phyloP scores from a whole-genome alignment of 2,329 filamentous ascomycete genomes.

The Magnaporthiopsis incrustans region DNA sequence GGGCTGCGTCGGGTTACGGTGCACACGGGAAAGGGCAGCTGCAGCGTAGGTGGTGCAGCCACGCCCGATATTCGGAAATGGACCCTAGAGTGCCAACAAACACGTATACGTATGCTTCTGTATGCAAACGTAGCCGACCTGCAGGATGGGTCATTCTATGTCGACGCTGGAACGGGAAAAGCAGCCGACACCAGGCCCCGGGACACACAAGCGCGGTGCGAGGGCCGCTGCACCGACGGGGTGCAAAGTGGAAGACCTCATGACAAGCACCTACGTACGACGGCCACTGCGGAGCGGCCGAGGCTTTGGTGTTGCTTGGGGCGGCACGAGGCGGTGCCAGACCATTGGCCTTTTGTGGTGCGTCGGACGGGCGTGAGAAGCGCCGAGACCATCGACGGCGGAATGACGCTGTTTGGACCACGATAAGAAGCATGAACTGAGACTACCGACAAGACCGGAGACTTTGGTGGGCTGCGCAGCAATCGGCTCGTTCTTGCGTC shows the following conservation, averaged over 20 bases:
- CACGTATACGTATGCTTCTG: no score
- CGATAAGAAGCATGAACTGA: neutral
- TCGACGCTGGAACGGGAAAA: neutral
- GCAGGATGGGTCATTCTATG: neutral
- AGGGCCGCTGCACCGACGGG: neutral
- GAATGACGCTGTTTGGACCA: neutral
- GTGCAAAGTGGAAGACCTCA: neutral
- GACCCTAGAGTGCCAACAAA: neutral
- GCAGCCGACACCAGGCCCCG: neutral
- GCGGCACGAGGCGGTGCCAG: neutral
- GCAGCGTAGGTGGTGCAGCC: neutral
- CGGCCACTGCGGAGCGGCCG: neutral
- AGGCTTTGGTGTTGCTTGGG: neutral
- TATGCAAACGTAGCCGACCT: neutral
- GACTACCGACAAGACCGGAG: no score
- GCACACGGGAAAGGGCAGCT: neutral
- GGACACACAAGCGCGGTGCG: neutral
- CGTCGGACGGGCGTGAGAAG: neutral
- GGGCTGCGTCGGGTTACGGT: neutral
- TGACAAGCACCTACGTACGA: neutral
- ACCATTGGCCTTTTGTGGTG: neutral
- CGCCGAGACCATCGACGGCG: neutral
- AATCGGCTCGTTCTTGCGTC: neutral
- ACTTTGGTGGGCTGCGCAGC: no score
- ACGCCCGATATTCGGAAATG: neutral